These are phyloP conservation scores for Colletotrichum agaves DNA, from an alignment of 2,329 filamentous ascomycete species.

Conservation along the genomic window DNA sequence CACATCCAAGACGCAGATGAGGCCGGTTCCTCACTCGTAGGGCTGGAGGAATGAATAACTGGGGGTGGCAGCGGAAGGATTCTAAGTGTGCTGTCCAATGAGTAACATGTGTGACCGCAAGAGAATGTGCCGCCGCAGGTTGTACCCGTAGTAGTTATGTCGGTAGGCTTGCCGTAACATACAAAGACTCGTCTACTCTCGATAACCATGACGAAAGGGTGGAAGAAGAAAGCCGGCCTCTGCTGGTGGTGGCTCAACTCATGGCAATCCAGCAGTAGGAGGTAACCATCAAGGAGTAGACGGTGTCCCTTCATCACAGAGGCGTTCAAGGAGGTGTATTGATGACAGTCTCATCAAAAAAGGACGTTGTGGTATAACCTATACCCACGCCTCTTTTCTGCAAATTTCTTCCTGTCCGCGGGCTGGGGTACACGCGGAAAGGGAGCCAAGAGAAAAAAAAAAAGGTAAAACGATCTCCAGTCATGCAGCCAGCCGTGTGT, in stretches of 20 bases:
- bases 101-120: not conserved
- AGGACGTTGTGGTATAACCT: constrained; percentile 20
- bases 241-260: not conserved
- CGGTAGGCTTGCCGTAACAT: not conserved
- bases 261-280: not conserved
- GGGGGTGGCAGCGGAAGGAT: constrained; percentile 37
- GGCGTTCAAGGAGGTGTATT: not conserved
- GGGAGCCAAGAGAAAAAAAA: constrained; percentile 14
- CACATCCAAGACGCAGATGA: constrained; percentile 11
- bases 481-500: constrained; percentile 26
- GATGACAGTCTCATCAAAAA: not conserved
- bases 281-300: constrained; percentile 3
- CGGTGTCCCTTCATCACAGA: not conserved
- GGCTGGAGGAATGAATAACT: constrained; percentile 33
- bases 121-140: constrained; percentile 5
- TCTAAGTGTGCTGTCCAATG: constrained; percentile 21
- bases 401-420: constrained; percentile 5
- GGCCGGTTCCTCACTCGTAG: constrained; percentile 30
- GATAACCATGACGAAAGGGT: no score
- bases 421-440: constrained; percentile 4
- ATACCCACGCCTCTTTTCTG: constrained; percentile 12
- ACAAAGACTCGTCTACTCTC: not conserved
- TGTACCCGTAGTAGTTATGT: not conserved
- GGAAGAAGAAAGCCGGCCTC: not conserved
- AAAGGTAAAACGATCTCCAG: constrained; percentile 6